Evolutionary conservation across 768 basidiomycete species (phyloP).

Genomic region (Naganishia friedmannii): DNA sequence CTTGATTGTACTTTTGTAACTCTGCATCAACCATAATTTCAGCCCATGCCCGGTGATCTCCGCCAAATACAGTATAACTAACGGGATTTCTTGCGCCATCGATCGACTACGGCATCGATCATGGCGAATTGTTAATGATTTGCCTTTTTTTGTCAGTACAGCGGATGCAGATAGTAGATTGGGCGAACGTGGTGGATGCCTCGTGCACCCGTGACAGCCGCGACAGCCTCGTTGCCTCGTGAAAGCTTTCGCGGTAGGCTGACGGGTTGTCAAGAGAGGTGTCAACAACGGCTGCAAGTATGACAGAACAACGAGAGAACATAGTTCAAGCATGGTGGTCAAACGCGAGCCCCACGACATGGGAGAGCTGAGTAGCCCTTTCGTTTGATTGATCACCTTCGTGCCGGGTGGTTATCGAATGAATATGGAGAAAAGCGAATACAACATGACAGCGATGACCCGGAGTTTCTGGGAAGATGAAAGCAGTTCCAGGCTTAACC

Average conservation of each 20-base stretch:
- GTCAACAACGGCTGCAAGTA: too few relatives aligned
- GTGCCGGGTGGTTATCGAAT: not conserved
- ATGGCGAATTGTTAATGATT: not conserved
- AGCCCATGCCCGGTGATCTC: not conserved
- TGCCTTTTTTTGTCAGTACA: not conserved
- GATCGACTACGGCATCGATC: not conserved
- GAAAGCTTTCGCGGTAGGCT: too few relatives aligned
- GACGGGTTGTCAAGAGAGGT: too few relatives aligned
- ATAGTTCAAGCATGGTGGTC: too few relatives aligned
- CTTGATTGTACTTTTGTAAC: not conserved
- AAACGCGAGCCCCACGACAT: too few relatives aligned
- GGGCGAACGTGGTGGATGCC: not conserved
- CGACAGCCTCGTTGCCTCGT: too few relatives aligned
- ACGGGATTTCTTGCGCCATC: constrained; percentile 1
- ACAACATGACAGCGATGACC: not conserved
- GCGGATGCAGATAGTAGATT: not conserved
- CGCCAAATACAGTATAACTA: too few relatives aligned
- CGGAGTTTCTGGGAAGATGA: not conserved
- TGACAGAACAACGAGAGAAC: too few relatives aligned
- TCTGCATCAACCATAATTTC: not conserved
- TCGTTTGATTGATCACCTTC: too few relatives aligned
- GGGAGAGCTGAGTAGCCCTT: too few relatives aligned
- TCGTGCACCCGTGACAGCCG: too few relatives aligned
- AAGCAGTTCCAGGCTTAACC: constrained; percentile 1
- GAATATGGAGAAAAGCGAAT: not conserved